Conservation (phyloP, 352 stramenopile species). For the Saprolegnia diclina region DNA sequence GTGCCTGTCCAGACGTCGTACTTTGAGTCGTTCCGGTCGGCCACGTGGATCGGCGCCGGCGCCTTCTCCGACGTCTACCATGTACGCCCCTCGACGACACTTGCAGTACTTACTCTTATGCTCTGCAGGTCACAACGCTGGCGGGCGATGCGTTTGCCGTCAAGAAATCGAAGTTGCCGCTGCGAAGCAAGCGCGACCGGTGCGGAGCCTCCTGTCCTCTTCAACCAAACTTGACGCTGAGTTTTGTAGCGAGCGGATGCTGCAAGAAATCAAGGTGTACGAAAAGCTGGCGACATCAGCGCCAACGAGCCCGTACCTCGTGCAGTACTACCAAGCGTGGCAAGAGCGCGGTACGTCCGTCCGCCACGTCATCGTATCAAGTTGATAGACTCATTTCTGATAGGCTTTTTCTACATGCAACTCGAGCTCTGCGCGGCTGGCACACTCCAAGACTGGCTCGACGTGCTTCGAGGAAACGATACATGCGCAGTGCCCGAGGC, state of each 20-base stretch:
- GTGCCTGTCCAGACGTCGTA: neutral
- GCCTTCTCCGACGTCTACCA: constrained; percentile 71
- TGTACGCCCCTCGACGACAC: constrained; percentile 28
- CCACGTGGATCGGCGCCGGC: constrained; percentile 57
- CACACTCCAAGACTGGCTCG: constrained; percentile 67
- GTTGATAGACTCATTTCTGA: neutral
- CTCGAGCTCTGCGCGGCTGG: constrained; percentile 89
- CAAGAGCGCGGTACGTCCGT: constrained; percentile 72
- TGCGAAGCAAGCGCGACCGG: constrained; percentile 74
- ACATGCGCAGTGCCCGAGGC: constrained; percentile 40
- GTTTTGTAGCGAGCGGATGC: constrained; percentile 41
- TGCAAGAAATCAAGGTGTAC: constrained; percentile 60
- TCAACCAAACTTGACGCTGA: neutral
- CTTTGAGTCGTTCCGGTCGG: constrained; percentile 53
- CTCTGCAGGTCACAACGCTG: constrained; percentile 28
- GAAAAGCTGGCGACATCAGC: constrained; percentile 36
- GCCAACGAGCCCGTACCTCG: constrained; percentile 77
- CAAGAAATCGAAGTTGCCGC: constrained; percentile 74
- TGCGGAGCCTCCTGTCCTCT: constrained; percentile 30
- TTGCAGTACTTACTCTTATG: constrained; percentile 2
- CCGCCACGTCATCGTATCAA: neutral
- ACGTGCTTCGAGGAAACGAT: neutral
- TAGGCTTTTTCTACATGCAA: constrained; percentile 89
- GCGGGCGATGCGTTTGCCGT: constrained; percentile 48
- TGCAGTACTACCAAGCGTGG: constrained; percentile 94